Evolutionary conservation across 2,329 filamentous ascomycete genomes (phyloP), one percentile per base, ranked within the genome.

Genomic region (Sarocladium kiliense): DNA sequence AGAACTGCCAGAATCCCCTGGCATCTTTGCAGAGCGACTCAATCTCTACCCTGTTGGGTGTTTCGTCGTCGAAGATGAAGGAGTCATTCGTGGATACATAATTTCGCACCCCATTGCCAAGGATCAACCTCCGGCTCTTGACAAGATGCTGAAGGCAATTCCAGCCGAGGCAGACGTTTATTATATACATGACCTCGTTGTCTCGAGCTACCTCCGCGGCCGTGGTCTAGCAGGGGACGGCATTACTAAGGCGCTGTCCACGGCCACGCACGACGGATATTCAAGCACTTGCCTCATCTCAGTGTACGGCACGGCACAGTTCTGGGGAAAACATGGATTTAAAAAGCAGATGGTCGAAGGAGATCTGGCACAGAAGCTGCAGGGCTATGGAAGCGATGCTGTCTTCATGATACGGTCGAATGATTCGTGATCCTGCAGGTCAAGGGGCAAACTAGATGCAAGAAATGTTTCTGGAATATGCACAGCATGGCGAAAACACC

Each of bases 151-250:
- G 1, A 63, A 63, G 2, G 54, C 58, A 30, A 66, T 71, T 21
- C 26, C 64, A 1, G 26, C 53, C 1, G 61, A 66, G 6, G 68
- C 66, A 18, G 62, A 70, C 54, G 65, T 70, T 58, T 72, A 68
- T 53, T 72, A 72, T 56, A 66, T 73, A 18, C 70, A 72, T 57
- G 70, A 72, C 55, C 50, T 73, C 5, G 69, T 64, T 19, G 58
- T 73, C 32, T 55, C 69, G 10, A 63, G 64, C 1, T 45, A 36
- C 16, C 57, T 62, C 3, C 66, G 68, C 11, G 65, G 67, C 1
- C 54, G 45, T 2, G 67, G 69, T 1, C 57, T 59, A 9, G 70
- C 68, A 4, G 54, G 53, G 1, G 56, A 61, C 14, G 58, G 58
- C 14, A 57, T 71, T 3, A n/a, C 55, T 3, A 65, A 37, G 27